These are phyloP conservation scores for Penicillium bialowiezense DNA, from an alignment of 495 filamentous ascomycete genomes.

Conservation along the genomic window DNA sequence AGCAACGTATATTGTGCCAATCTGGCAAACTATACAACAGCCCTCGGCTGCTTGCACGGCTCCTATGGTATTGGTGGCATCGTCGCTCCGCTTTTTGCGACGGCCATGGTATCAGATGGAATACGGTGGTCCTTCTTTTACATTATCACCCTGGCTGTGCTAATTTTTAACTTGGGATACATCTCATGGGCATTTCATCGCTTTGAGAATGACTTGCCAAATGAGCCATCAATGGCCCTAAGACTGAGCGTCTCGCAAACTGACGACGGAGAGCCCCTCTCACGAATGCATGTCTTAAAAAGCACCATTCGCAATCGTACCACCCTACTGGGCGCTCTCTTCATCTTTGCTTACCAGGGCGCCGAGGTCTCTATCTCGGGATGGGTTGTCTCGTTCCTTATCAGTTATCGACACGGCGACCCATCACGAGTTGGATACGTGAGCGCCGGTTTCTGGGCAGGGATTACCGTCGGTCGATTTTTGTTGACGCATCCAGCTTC, in stretches of 20 bases:
- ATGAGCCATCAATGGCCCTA: slow-evolving; percentile 27
- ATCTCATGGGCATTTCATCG: slow-evolving; percentile 52
- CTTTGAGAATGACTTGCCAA: slow-evolving; percentile 51
- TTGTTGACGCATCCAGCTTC: slow-evolving; percentile 60
- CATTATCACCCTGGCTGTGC: slow-evolving; percentile 31
- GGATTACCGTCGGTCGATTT: slow-evolving; percentile 71
- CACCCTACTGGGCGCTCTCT: slow-evolving; percentile 67
- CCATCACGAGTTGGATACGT: slow-evolving; percentile 73
- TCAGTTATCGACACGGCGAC: slow-evolving; percentile 63
- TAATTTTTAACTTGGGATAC: slow-evolving; percentile 45
- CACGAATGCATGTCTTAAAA: slow-evolving; percentile 57
- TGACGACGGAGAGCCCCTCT: slow-evolving; percentile 55
- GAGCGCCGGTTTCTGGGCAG: slow-evolving; percentile 79
- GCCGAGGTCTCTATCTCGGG: slow-evolving; percentile 75
- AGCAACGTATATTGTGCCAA: slow-evolving; percentile 75
- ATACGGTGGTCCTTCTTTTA: slow-evolving; percentile 36
- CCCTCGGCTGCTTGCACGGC: slow-evolving; percentile 65
- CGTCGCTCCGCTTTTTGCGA: slow-evolving; percentile 68
- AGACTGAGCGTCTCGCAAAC: slow-evolving; percentile 35
- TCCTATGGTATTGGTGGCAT: slow-evolving; percentile 72
- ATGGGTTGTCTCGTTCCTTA: slow-evolving; percentile 80
- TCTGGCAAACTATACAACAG: slow-evolving; percentile 58
- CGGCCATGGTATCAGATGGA: slow-evolving; percentile 44
- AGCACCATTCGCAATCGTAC: slow-evolving; percentile 53
- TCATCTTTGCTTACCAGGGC: slow-evolving; percentile 81